Base-by-base conservation (phyloP, 768 basidiomycete species). In the Fibroporia radiculosa region DNA sequence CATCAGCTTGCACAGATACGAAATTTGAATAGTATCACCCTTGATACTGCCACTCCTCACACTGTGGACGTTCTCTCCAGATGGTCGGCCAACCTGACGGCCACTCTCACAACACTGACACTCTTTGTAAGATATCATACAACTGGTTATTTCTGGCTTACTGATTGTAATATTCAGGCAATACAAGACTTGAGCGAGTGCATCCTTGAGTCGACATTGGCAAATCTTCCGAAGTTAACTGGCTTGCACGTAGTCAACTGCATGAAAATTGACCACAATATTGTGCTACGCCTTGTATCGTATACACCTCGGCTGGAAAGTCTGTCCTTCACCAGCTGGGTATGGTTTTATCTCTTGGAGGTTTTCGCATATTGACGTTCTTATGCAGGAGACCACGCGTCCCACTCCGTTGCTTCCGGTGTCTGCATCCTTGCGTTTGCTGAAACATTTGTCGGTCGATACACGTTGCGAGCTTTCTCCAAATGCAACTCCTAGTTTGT, bases 11-110 rank as follows among this genome's bases (percentile, higher is more conserved):
- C 64, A 11, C 55, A 67, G 19, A 48, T 78, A 14, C 47, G 49
- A 16, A 60, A 59, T 0, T 57, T 85, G 25, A 66, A 66, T 10
- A 67, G 57, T 19, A 52, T 89, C 13, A 62, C 70, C 4, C 61
- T 88, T 22, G 77, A 85, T 40, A 68, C 61, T 40, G 74, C 78
- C n/a, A 77, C 77, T 3, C 80, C 80, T 78, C 74, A 72, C 50
- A 61, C 82, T 18, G 63, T 82, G 42, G 73, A 82, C 55, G 51
- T 66, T 6, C 56, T 89, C 16, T 80, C 84, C 8, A 58, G 51
- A 18, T 88, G 86, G 84, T 59, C 68, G 2, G 54, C 54, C 6
- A 55, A 56, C 22, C 56, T 81, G 38, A 61, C 62, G 34, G 57
- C 51, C 20, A 75, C 73, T 1, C 62, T 85, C 52, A 70, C 67